Conservation (phyloP, 2,329 filamentous ascomycete species). For the Clarireedia monteithiana region DNA sequence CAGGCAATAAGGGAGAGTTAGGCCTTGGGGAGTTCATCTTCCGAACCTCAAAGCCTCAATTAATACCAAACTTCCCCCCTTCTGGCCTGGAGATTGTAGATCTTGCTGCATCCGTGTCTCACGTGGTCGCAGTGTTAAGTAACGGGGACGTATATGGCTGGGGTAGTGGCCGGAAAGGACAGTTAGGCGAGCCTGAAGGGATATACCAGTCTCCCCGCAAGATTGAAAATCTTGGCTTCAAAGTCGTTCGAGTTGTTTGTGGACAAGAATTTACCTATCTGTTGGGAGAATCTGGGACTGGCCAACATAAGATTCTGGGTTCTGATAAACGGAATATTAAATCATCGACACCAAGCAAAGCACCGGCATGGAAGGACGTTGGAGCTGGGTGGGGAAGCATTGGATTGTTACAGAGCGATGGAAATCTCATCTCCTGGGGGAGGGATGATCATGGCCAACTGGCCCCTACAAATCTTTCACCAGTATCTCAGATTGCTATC, state of each 20-base stretch:
- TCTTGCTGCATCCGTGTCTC: slow-evolving; percentile 67
- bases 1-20: slow-evolving; percentile 64
- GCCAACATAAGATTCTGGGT: slow-evolving; percentile 60
- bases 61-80: slow-evolving; percentile 58
- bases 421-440: slow-evolving; percentile 65
- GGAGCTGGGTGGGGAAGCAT: slow-evolving; percentile 77
- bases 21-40: slow-evolving; percentile 51
- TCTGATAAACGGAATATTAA: slow-evolving; percentile 64
- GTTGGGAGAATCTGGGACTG: slow-evolving; percentile 45
- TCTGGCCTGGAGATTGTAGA: slow-evolving; percentile 48
- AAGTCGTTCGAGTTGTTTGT: slow-evolving; percentile 60
- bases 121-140: slow-evolving; percentile 64
- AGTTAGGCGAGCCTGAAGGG: slow-evolving; percentile 56
- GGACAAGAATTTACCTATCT: slow-evolving; percentile 82
- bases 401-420: slow-evolving; percentile 58
- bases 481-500: slow-evolving; percentile 57
- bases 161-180: slow-evolving; percentile 81
- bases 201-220: slow-evolving; percentile 52
- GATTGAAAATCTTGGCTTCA: slow-evolving; percentile 52
- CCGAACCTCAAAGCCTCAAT: slow-evolving; percentile 38
- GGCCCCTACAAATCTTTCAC: slow-evolving; percentile 52
- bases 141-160: slow-evolving; percentile 79
- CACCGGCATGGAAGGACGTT: slow-evolving; percentile 58
- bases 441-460: slow-evolving; percentile 80
- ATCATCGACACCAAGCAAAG: slow-evolving; percentile 45